Evolutionary conservation across 495 filamentous ascomycete genomes (phyloP).

Genomic region (Penicillium angulare): DNA sequence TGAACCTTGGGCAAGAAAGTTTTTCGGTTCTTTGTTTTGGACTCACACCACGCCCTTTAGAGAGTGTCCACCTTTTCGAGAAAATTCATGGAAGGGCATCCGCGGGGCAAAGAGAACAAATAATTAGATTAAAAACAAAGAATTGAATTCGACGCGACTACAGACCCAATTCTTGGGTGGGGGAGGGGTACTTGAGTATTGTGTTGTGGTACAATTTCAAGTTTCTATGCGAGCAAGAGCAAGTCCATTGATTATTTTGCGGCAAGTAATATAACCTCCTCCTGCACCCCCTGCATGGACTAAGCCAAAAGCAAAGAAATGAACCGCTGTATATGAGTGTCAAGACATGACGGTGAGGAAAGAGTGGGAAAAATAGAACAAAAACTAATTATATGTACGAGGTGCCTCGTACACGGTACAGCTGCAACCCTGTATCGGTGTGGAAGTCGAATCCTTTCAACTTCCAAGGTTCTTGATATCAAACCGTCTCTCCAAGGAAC

Average conservation of each 20-base stretch:
- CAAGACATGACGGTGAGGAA: background rate
- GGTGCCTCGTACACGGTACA: slow-evolving; percentile 3
- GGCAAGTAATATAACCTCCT: too few relatives aligned
- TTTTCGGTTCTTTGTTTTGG: slow-evolving; percentile 7
- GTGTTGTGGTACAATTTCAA: too few relatives aligned
- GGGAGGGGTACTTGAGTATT: background rate
- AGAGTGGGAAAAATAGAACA: background rate
- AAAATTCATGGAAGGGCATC: slow-evolving; percentile 26
- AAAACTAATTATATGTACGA: too few relatives aligned
- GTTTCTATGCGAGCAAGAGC: too few relatives aligned
- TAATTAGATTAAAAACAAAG: too few relatives aligned
- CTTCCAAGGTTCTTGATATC: background rate
- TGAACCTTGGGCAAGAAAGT: slow-evolving; percentile 18
- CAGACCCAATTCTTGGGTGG: too few relatives aligned
- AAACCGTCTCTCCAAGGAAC: too few relatives aligned
- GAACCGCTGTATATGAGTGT: background rate
- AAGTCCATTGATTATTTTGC: background rate
- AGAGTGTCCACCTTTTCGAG: slow-evolving; percentile 25
- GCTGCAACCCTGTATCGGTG: background rate
- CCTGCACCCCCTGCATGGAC: background rate
- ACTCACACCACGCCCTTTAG: slow-evolving; percentile 2
- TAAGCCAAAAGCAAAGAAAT: background rate
- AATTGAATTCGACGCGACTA: too few relatives aligned
- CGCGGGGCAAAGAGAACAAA: too few relatives aligned
- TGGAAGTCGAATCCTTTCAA: background rate